Evolutionary conservation across 169 alveolate species (phyloP).

Genomic region (Neospora caninum): DNA sequence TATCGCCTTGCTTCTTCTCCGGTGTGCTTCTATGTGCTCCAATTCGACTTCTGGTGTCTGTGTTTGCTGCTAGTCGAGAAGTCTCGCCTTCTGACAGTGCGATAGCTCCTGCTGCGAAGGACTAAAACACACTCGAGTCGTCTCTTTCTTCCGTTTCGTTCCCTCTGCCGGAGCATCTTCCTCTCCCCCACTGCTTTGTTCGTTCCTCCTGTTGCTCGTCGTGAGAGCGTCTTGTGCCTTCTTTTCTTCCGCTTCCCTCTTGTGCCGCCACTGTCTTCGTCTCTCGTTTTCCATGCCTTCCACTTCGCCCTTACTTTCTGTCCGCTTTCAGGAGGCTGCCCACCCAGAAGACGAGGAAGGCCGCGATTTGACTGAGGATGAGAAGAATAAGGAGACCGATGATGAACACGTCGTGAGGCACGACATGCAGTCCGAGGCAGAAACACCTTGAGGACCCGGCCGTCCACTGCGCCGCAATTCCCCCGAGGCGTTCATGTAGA

Average conservation of each 20-base stretch:
- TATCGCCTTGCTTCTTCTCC: no score
- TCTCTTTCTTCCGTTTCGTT: no score
- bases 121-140: no score
- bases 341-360: neutral
- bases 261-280: neutral
- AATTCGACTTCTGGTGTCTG: no score
- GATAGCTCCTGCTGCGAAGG: no score
- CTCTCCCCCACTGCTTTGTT: no score
- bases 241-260: neutral
- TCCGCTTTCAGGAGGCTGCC: neutral
- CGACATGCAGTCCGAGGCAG: neutral
- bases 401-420: neutral
- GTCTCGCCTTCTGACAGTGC: no score
- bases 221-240: neutral
- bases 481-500: neutral
- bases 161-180: no score
- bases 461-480: neutral
- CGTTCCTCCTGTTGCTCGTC: neutral
- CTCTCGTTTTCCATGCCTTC: neutral
- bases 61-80: no score
- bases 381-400: neutral
- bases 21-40: no score
- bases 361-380: neutral
- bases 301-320: neutral
- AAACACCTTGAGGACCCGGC: neutral